Evolutionary conservation across 148 eudicot species (phyloP).

Genomic region (Diospyros kaki): DNA sequence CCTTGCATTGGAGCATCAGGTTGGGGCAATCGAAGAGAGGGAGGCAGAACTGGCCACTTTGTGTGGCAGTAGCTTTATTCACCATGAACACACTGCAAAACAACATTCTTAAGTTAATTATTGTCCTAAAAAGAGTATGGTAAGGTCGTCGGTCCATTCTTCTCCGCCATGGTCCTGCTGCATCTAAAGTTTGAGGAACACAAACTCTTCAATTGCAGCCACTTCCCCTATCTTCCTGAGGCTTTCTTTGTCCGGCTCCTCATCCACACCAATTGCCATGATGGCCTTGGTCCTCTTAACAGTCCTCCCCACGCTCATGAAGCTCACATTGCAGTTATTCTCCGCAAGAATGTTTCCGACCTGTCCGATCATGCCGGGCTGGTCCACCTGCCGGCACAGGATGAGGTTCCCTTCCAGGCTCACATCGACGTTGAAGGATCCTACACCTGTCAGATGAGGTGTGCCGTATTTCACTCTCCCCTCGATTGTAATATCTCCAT

Average conservation of each 20-base stretch:
- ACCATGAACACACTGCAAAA: too few relatives aligned
- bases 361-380: constrained; percentile 76
- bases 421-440: constrained; percentile 64
- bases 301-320: constrained; percentile 76
- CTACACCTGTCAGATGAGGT: constrained; percentile 60
- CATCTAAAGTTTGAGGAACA: constrained; percentile 49
- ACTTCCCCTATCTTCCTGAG: constrained; percentile 61
- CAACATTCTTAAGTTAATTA: too few relatives aligned
- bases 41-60: too few relatives aligned
- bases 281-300: constrained; percentile 49
- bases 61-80: too few relatives aligned
- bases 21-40: too few relatives aligned
- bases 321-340: constrained; percentile 65
- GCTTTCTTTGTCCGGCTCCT: constrained; percentile 47
- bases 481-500: constrained; percentile 52
- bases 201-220: constrained; percentile 67
- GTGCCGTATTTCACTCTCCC: constrained; percentile 65
- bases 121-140: too few relatives aligned
- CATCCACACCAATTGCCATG: constrained; percentile 83
- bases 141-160: too few relatives aligned
- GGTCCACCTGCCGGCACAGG: constrained; percentile 64
- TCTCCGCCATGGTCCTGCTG: too few relatives aligned
- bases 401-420: constrained; percentile 72
- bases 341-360: constrained; percentile 67
- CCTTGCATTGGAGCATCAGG: too few relatives aligned